phyloP scores from a whole-genome alignment of 2,329 filamentous ascomycete genomes.

The Pyricularia grisea region DNA sequence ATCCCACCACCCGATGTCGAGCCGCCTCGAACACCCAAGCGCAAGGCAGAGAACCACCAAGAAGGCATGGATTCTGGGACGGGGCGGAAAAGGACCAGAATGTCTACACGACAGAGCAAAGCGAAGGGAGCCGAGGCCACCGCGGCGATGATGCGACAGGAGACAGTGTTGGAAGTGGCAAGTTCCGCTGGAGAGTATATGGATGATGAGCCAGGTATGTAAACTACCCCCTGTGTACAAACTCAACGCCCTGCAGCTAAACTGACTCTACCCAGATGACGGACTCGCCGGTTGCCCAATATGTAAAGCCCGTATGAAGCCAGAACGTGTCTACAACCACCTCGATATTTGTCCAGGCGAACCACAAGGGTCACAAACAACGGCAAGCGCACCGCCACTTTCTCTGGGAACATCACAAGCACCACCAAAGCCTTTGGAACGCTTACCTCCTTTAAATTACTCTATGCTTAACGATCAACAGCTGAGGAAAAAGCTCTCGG shows the following conservation, averaged over 20 bases:
- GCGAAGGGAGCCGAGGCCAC: conserved; percentile 26
- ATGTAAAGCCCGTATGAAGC: conserved; percentile 72
- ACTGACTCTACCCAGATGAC: conserved; percentile 39
- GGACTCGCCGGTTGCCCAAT: conserved; percentile 78
- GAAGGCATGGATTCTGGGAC: conserved; percentile 16
- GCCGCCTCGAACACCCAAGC: conserved; percentile 33
- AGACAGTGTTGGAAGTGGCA: conserved; percentile 18
- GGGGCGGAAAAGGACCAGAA: conserved; percentile 39
- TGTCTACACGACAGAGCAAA: conserved; percentile 39
- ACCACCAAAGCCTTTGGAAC: conserved; percentile 37
- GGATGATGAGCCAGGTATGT: conserved; percentile 20
- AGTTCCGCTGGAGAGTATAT: conserved; percentile 21
- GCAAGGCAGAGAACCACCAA: conserved; percentile 32
- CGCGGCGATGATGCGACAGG: conserved; percentile 22
- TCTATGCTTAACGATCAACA: conserved; percentile 71
- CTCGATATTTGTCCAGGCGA: conserved; percentile 48
- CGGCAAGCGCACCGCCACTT: background rate
- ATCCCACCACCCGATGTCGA: conserved; percentile 1
- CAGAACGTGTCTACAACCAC: conserved; percentile 67
- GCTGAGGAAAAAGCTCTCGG: conserved; percentile 70
- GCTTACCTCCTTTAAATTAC: conserved; percentile 76
- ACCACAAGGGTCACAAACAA: background rate
- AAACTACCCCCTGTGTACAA: background rate
- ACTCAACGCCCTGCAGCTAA: conserved; percentile 9
- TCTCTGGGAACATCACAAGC: background rate